phyloP scores from a whole-genome alignment of 257 asterid species.

The Ligustrum vulgare region DNA sequence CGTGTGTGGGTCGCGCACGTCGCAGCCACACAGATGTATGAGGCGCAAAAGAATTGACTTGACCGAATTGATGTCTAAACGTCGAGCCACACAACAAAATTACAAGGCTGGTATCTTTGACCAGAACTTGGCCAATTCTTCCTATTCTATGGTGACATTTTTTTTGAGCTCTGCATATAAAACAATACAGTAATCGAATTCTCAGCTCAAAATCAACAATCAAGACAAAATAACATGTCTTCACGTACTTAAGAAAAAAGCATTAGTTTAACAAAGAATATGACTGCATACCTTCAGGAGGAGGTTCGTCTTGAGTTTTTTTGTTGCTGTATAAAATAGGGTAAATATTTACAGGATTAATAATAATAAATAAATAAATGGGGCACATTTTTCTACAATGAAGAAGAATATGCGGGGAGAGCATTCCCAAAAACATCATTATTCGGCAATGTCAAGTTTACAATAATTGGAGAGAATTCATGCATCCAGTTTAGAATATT shows the following conservation, averaged over 20 bases:
- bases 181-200: neutral
- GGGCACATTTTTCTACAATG: neutral
- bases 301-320: constrained; percentile 36
- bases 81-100: neutral
- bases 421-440: neutral
- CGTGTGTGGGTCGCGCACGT: neutral
- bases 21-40: neutral
- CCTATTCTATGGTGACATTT: neutral
- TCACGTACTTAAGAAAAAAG: neutral
- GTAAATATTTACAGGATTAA: neutral
- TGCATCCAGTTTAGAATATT: neutral
- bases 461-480: neutral
- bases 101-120: neutral
- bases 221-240: neutral
- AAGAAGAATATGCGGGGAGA: neutral
- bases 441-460: no score
- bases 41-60: neutral
- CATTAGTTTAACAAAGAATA: neutral
- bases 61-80: neutral
- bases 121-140: neutral
- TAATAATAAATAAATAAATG: neutral
- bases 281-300: constrained; percentile 31
- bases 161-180: constrained; percentile 27
- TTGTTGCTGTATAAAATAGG: constrained; percentile 30
- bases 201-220: constrained; percentile 26